Conservation (phyloP, 2,329 filamentous ascomycete genomes). For the Colletotrichum eleusines region DNA sequence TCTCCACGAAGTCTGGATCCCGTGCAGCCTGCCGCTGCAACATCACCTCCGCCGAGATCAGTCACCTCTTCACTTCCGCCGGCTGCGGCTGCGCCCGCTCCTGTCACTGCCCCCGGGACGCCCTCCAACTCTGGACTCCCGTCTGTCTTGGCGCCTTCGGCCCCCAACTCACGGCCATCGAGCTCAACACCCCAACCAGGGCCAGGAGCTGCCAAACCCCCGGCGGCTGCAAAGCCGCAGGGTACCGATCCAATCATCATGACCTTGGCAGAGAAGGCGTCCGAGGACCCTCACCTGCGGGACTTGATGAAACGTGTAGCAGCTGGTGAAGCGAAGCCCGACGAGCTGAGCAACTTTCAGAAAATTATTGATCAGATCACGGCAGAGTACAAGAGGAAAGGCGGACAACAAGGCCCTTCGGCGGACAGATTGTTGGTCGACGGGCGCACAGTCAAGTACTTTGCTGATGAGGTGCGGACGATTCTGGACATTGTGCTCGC, state of each 20-base stretch:
- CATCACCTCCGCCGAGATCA: constrained; percentile 24
- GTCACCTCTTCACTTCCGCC: constrained; percentile 33
- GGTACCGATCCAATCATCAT: constrained; percentile 75
- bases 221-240: constrained; percentile 34
- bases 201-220: constrained; percentile 27
- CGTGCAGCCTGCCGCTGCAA: constrained; percentile 16
- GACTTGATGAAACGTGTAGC: constrained; percentile 88
- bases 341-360: constrained; percentile 82
- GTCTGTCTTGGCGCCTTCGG: constrained; percentile 45
- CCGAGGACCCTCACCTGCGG: constrained; percentile 77
- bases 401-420: constrained; percentile 63
- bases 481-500: constrained; percentile 71
- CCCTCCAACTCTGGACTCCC: constrained; percentile 34
- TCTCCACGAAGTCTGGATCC: constrained; percentile 14
- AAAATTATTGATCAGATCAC: constrained; percentile 85
- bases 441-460: constrained; percentile 68
- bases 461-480: constrained; percentile 68
- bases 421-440: constrained; percentile 68
- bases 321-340: constrained; percentile 74
- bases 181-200: constrained; percentile 41
- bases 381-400: constrained; percentile 65
- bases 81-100: constrained; percentile 39
- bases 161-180: constrained; percentile 38
- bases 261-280: constrained; percentile 80
- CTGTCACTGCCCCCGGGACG: constrained; percentile 42